Base-by-base conservation (phyloP, 495 filamentous ascomycete genomes). In the Parathielavia appendiculata region DNA sequence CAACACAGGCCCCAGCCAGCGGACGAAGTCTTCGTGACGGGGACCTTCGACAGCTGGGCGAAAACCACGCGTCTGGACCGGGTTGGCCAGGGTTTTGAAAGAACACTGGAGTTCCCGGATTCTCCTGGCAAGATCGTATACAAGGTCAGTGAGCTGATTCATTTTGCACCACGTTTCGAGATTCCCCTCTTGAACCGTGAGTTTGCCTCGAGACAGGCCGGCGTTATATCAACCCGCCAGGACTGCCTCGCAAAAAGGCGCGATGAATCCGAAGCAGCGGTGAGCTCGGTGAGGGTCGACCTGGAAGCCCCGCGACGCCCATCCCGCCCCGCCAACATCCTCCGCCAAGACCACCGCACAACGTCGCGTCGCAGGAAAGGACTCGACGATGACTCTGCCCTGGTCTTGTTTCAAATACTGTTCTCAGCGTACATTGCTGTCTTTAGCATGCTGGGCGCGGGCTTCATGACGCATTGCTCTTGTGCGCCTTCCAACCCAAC, bases 11-110 rank as follows among this genome's bases (percentile, higher is more conserved):
- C 84, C 61, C 83, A 90, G 67, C 67, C 78, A 60, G 90, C 88
- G 59, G 79, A 80, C 59, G 91, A 96, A 69, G 93, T 98, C 62
- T 91, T 87, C 71, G 93, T 98, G 58, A 96, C 92, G 8, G 93
- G 93, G 66, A 92, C 88, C 49, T 98, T 97, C 69, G 92, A 98
- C 72, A 82, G 91, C 75, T 98, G 93, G 93, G 77, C 81, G 46
- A 89, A 90, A 78, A 90, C 81, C 48, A 83, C 89, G 65, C 83
- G 85, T 76, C 79, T 98, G 50, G 85, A 90, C 46, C 86, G 88
- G 68, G 81, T 83, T 22, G 85, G 80, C 61, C 81, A 83, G 48
- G 64, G 75, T 59, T 93, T 92, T 62, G 77, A 85, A 74, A 95
- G 95, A 74, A 81, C 81, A 46, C 90, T 97, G 19, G 75, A 80